Percentiles rank a stretch among this genome's conserved stretches.
phyloP scores from a whole-genome alignment of 2,329 filamentous ascomycete species.

The Massarina eburnea region DNA sequence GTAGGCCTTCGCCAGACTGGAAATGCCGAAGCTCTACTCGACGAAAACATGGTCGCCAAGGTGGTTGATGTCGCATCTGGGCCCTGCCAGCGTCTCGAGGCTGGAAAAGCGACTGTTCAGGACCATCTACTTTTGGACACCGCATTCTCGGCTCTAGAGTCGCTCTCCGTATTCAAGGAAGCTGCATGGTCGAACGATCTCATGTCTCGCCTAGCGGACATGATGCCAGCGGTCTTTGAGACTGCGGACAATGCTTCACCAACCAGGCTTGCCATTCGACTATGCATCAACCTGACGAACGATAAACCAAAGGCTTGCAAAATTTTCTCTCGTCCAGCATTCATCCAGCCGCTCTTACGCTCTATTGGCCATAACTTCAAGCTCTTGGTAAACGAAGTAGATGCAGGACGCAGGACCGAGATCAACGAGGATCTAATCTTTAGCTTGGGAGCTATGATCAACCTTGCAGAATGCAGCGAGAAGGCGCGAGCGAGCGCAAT shows the following conservation, averaged over 20 bases:
- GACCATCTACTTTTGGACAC: conserved; percentile 39
- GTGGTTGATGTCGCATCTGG: conserved; percentile 48
- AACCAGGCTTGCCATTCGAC: conserved; percentile 59
- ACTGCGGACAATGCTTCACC: conserved; percentile 13
- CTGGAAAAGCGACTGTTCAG: conserved; percentile 15
- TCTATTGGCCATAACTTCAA: conserved; percentile 32
- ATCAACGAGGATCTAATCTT: conserved; percentile 72
- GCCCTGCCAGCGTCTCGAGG: conserved; percentile 17
- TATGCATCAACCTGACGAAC: conserved; percentile 86
- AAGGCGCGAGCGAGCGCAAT: conserved; percentile 48
- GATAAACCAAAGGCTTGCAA: conserved; percentile 70
- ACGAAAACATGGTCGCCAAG: conserved; percentile 30
- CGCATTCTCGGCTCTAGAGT: conserved; percentile 57
- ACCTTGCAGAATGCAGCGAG: conserved; percentile 77
- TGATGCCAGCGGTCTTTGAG: conserved; percentile 38
- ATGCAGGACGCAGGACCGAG: conserved; percentile 56
- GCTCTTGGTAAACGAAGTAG: conserved; percentile 26
- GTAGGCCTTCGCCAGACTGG: conserved; percentile 54
- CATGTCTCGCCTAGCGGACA: conserved; percentile 55
- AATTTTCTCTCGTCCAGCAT: conserved; percentile 60
- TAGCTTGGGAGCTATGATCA: conserved; percentile 80
- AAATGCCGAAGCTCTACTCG: conserved; percentile 53
- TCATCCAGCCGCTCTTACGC: conserved; percentile 48
- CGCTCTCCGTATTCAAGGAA: conserved; percentile 48
- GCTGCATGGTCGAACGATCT: conserved; percentile 46